Evolutionary conservation across 441 rosid genomes (phyloP).

Genomic region (Gossypium schwendimanii): DNA sequence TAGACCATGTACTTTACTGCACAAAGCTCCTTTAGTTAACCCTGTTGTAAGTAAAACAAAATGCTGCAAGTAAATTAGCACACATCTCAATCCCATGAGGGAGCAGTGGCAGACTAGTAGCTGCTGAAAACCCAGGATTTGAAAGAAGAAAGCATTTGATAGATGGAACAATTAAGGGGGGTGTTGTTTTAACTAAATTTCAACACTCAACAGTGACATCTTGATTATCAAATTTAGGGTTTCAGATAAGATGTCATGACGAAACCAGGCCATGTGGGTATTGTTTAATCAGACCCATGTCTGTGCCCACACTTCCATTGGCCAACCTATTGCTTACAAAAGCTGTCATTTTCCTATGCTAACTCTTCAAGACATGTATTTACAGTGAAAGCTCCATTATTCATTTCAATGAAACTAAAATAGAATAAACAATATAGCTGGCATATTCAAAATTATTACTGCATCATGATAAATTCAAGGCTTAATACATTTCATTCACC

Average conservation of each 20-base stretch:
- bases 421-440: neutral
- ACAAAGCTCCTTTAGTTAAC: neutral
- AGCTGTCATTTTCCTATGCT: conserved; percentile 12
- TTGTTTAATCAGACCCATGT: neutral
- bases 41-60: conserved; percentile 1
- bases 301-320: conserved; percentile 4
- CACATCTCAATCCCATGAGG: neutral
- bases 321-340: neutral
- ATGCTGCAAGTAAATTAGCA: neutral
- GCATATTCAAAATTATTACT: neutral
- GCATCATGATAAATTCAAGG: neutral
- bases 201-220: conserved; percentile 1
- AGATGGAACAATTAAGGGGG: neutral
- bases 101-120: neutral
- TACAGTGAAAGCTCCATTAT: conserved; percentile 3
- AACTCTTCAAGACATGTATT: neutral
- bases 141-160: neutral
- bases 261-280: conserved; percentile 3
- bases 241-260: conserved; percentile 1
- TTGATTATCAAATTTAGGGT: conserved; percentile 7
- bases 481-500: neutral
- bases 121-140: neutral
- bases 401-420: neutral
- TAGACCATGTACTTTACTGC: conserved; percentile 5
- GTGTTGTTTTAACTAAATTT: neutral